Conservation (phyloP, 306 rosid species). For the Rosa rugosa region DNA sequence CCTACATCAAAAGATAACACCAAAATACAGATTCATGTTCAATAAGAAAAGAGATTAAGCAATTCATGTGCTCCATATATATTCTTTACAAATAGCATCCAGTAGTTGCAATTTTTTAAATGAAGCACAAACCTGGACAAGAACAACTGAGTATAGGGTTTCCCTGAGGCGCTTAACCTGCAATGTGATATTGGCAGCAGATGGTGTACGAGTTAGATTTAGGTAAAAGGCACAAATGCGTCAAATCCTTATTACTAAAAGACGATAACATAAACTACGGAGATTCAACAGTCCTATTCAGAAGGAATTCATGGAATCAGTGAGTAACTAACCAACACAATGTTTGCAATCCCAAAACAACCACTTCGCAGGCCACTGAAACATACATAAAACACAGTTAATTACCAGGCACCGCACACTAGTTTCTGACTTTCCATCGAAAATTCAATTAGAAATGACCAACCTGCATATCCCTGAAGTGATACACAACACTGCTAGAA, state of each 20-base stretch:
- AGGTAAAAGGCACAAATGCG: no score
- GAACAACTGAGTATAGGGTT: conserved; percentile 49
- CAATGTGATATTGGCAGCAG: conserved; percentile 12
- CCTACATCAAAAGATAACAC: conserved; percentile 47
- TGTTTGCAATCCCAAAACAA: conserved; percentile 69
- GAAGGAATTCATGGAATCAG: no score
- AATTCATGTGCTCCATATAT: conserved; percentile 11
- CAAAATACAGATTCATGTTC: conserved; percentile 10
- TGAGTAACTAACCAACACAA: conserved; percentile 54
- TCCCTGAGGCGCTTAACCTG: conserved; percentile 69
- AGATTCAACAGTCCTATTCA: no score
- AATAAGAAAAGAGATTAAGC: background rate
- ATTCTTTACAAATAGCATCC: conserved; percentile 15
- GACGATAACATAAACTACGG: background rate
- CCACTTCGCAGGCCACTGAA: conserved; percentile 76
- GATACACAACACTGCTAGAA: conserved; percentile 52
- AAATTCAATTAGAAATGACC: conserved; percentile 9
- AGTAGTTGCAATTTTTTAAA: conserved; percentile 6
- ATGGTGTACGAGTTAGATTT: conserved; percentile 26
- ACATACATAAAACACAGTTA: conserved; percentile 37
- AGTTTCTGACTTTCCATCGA: background rate
- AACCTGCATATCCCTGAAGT: conserved; percentile 80
- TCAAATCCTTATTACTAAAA: background rate
- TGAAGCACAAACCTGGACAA: conserved; percentile 59
- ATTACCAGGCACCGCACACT: conserved; percentile 12